Evolutionary conservation across 2,329 filamentous ascomycete genomes (phyloP).

Genomic region (Beauveria asiatica): DNA sequence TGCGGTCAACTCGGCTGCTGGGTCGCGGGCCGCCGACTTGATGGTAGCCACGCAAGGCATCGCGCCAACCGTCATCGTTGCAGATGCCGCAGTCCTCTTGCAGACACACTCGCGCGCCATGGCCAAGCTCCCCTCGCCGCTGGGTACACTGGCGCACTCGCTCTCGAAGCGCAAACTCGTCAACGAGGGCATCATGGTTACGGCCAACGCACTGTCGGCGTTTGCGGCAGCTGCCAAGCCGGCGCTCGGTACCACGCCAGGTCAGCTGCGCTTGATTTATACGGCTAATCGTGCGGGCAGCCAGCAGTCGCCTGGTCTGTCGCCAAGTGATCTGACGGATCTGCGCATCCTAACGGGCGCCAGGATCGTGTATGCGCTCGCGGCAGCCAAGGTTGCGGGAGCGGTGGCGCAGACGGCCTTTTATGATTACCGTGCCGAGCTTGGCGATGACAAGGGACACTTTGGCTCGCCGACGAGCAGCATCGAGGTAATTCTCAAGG

Average conservation of each 20-base stretch:
- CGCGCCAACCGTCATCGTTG: conserved; percentile 73
- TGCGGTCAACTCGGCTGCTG: conserved; percentile 81
- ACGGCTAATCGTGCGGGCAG: conserved; percentile 66
- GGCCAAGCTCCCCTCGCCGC: conserved; percentile 48
- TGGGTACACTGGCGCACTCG: conserved; percentile 62
- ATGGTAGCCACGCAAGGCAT: conserved; percentile 63
- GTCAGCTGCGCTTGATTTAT: conserved; percentile 74
- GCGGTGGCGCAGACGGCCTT: conserved; percentile 80
- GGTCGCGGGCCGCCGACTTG: conserved; percentile 58
- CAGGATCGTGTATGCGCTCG: conserved; percentile 76
- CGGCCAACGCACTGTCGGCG: conserved; percentile 40
- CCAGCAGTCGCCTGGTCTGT: conserved; percentile 56
- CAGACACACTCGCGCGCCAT: conserved; percentile 57
- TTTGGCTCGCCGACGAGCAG: conserved; percentile 77
- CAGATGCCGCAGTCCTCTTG: conserved; percentile 64
- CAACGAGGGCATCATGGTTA: conserved; percentile 62
- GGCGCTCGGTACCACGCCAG: conserved; percentile 50
- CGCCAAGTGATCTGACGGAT: conserved; percentile 64
- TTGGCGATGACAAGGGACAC: conserved; percentile 37
- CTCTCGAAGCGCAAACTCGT: conserved; percentile 61
- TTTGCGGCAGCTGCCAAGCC: conserved; percentile 51
- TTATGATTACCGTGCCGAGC: conserved; percentile 69
- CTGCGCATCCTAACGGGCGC: conserved; percentile 73
- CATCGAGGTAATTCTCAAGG: conserved; percentile 67
- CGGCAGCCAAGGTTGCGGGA: conserved; percentile 75